Evolutionary conservation across 805 yeast species (phyloP).

Genomic region (Nakazawaea pomicola): DNA sequence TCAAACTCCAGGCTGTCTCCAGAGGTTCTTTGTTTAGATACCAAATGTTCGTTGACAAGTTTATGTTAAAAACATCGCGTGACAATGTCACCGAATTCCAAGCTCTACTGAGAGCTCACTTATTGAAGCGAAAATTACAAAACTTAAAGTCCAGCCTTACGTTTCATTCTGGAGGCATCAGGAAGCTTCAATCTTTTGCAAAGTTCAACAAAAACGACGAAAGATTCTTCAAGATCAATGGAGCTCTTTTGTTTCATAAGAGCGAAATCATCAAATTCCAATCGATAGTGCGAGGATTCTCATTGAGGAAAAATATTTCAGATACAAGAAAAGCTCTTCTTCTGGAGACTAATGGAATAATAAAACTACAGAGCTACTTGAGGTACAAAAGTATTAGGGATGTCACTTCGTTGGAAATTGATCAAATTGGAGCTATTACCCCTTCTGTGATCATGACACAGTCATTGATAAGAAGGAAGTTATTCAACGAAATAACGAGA

Average conservation of each 20-base stretch:
- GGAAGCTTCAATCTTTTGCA: conserved; percentile 35
- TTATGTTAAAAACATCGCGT: conserved; percentile 53
- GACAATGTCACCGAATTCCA: conserved; percentile 46
- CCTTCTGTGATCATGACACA: conserved; percentile 27
- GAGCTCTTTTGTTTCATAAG: conserved; percentile 17
- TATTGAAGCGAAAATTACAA: conserved; percentile 25
- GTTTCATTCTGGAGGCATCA: conserved; percentile 25
- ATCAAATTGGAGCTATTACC: conserved; percentile 10
- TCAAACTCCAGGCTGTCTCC: conserved; percentile 60
- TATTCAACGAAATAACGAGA: conserved; percentile 18
- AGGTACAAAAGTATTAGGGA: conserved; percentile 29
- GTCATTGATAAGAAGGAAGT: conserved; percentile 29
- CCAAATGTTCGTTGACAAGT: conserved; percentile 54
- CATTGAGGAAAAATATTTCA: conserved; percentile 18
- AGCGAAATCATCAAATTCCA: conserved; percentile 27
- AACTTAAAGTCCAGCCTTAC: conserved; percentile 13
- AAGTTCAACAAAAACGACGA: conserved; percentile 23
- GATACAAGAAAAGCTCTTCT: conserved; percentile 15
- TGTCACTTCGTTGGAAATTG: conserved; percentile 12
- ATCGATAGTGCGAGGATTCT: conserved; percentile 29
- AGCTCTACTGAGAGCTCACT: conserved; percentile 45
- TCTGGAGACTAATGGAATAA: conserved; percentile 20
- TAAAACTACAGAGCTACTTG: conserved; percentile 34
- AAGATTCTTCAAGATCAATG: conserved; percentile 15
- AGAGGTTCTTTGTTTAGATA: conserved; percentile 68